Base-by-base conservation (phyloP, 2,329 filamentous ascomycete species). In the Cercospora zeae-maydis region DNA sequence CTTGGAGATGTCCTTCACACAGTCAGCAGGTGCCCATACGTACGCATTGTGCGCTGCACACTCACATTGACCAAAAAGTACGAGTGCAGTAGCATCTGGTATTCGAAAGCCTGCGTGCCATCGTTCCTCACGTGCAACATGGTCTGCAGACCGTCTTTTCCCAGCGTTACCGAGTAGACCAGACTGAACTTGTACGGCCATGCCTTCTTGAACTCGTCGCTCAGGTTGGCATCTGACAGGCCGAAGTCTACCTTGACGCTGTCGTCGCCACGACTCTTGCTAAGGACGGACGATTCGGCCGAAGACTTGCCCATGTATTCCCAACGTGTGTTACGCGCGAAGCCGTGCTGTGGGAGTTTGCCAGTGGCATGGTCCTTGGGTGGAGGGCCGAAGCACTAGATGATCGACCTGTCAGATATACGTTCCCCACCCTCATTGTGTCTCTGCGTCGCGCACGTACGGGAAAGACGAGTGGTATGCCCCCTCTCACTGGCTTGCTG, bases 161-260 rank as follows among this genome's bases (percentile, higher is more conserved):
- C 63, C 21, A 56, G 52, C 24, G 58, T 61, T 21, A 61, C 58
- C 6, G 58, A 61, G 82, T 99, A 99, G 61, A 97, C 89, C 57
- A 98, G 83, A 4, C 89, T 90, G 76, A 99, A 99, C 66, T 90
- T 87, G 74, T 89, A 89, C 2, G 90, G 88, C 95, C 95, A 99
- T 24, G 88, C 84, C 70, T 85, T 84, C 74, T 85, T 86, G 69
- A 85, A 84, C 47, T 88, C 84, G 0, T 88, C 86, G 68, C 84
- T 84, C 62, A 98, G 81, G 73, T 88, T 89, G 57, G 84, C 82
- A 30, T 86, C 84, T 57, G 89, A 91, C 36, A 99, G 87, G 30
- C 93, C 95, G 77, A 99, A 98, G 80, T 99, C 95, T 64, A 99
- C 88, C 83, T 96, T 97, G 68, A 98, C 88, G 54, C 87, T 88